Percentiles rank a stretch among this genome's conserved stretches.
These are phyloP conservation scores for Ogataea pilisensis DNA, from an alignment of 805 yeast genomes.

Conservation along the genomic window DNA sequence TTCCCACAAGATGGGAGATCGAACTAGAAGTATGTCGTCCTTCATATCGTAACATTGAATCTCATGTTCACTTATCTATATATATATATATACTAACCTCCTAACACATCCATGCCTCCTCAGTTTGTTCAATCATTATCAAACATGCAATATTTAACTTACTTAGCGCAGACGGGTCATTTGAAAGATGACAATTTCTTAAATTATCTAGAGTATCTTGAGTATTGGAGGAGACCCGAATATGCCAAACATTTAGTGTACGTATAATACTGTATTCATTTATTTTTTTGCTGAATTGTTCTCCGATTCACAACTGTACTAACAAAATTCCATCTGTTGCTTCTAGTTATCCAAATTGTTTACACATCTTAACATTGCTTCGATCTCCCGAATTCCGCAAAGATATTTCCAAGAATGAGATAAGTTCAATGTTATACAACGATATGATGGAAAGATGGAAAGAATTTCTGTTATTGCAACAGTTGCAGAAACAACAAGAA, in stretches of 20 bases:
- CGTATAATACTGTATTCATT: slow-evolving; percentile 5
- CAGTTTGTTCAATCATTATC: slow-evolving; percentile 88
- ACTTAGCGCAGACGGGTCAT: slow-evolving; percentile 78
- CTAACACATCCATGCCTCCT: too few species aligned
- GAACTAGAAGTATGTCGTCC: slow-evolving; percentile 61
- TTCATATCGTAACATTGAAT: too few species aligned
- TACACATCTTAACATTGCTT: slow-evolving; percentile 69
- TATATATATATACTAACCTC: too few species aligned
- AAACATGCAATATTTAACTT: slow-evolving; percentile 82
- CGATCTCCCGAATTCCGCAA: slow-evolving; percentile 50
- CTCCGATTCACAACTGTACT: background rate
- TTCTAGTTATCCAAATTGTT: slow-evolving; percentile 72
- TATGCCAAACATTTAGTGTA: slow-evolving; percentile 64
- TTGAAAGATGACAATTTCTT: slow-evolving; percentile 69
- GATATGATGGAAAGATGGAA: slow-evolving; percentile 77
- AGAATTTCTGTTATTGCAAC: slow-evolving; percentile 25
- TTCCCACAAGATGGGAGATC: slow-evolving; percentile 84
- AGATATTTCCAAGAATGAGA: slow-evolving; percentile 52
- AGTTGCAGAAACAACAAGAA: slow-evolving; percentile 2
- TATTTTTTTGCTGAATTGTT: background rate
- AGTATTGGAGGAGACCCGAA: slow-evolving; percentile 78
- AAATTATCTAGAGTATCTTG: slow-evolving; percentile 72
- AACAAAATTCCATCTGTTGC: slow-evolving; percentile 6
- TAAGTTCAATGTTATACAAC: slow-evolving; percentile 57
- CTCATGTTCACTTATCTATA: too few species aligned